phyloP scores from a whole-genome alignment of 2,329 filamentous ascomycete species.

The Sporothrix globosa region DNA sequence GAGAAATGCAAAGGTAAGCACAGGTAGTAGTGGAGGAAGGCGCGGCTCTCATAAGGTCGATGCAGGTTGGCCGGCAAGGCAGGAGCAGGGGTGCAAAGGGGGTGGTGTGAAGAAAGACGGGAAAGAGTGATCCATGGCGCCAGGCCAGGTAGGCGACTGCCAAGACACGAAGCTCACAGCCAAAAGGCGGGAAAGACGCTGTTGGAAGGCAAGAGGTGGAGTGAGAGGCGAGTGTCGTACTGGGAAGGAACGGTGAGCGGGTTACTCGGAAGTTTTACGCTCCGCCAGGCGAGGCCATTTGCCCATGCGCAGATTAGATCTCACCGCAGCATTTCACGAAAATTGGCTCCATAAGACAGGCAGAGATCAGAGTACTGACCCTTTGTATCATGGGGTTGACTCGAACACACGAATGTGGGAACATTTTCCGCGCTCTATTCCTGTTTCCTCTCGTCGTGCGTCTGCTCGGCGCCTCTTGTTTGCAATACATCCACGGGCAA shows the following conservation, averaged over 20 bases:
- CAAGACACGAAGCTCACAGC: not conserved
- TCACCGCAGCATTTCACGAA: not conserved
- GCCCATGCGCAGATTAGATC: not conserved
- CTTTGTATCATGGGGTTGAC: not conserved
- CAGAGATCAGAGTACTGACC: not conserved
- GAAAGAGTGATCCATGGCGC: not conserved
- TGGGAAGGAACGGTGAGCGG: constrained; percentile 23
- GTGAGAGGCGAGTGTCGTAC: not conserved
- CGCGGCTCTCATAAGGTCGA: constrained; percentile 2
- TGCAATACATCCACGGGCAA: not conserved
- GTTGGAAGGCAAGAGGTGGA: not conserved
- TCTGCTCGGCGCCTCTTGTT: not conserved
- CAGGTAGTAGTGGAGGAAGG: not conserved
- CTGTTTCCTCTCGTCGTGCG: not conserved
- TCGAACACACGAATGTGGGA: not conserved
- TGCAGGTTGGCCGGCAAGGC: not conserved
- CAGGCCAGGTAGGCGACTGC: constrained; percentile 1
- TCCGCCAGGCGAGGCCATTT: not conserved
- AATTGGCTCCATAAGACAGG: no score
- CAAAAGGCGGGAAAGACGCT: constrained; percentile 7
- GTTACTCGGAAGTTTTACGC: constrained; percentile 3
- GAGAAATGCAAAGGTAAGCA: not conserved
- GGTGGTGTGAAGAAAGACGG: constrained; percentile 15
- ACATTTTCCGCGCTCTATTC: not conserved
- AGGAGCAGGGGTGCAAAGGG: constrained; percentile 12